A percentile compares a stretch with the other conserved stretches of the same genome.
Conservation (phyloP, 2,329 filamentous ascomycete genomes). For the Aureobasidium sp. region DNA sequence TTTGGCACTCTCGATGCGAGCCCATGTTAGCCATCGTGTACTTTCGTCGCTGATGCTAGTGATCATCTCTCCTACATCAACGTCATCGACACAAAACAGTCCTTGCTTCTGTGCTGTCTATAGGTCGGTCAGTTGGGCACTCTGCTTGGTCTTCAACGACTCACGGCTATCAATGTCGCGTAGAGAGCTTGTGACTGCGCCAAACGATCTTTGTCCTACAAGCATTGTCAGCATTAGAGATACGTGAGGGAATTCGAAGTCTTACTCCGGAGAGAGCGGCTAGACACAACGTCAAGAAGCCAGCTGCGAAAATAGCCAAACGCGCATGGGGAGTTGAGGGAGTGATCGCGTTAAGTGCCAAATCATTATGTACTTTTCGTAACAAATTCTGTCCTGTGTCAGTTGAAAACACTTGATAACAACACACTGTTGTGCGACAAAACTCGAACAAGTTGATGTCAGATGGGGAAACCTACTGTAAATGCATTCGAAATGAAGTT, state of each 20-base stretch:
- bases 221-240: not conserved
- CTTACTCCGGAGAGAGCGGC: constrained; percentile 44
- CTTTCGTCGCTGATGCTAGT: constrained; percentile 33
- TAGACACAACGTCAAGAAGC: constrained; percentile 42
- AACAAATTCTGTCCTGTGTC: constrained; percentile 25
- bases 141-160: not conserved
- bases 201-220: constrained; percentile 34
- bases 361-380: constrained; percentile 37
- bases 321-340: constrained; percentile 36
- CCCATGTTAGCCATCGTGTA: constrained; percentile 46
- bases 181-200: constrained; percentile 47
- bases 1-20: constrained; percentile 46
- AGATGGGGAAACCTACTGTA: constrained; percentile 24
- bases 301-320: constrained; percentile 42
- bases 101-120: constrained; percentile 45
- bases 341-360: constrained; percentile 37
- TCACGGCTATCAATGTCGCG: constrained; percentile 42
- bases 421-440: constrained; percentile 14
- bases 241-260: not conserved
- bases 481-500: constrained; percentile 45
- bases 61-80: constrained; percentile 38
- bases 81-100: constrained; percentile 43
- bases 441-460: constrained; percentile 15
- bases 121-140: constrained; percentile 17
- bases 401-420: not conserved